phyloP scores from a whole-genome alignment of 164 flowering plant genomes.

The Aristolochia californica region DNA sequence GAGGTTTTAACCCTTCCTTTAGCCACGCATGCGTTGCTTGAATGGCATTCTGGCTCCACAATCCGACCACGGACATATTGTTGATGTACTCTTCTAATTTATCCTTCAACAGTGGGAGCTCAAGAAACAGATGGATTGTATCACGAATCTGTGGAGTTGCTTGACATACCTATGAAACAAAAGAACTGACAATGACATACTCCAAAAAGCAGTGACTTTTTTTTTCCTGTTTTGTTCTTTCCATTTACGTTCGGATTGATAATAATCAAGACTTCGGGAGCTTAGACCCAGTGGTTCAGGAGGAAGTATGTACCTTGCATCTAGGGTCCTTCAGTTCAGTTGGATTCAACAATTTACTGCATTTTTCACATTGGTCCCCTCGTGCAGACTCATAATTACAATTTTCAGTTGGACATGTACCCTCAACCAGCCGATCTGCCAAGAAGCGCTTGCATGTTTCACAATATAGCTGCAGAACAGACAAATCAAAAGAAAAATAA shows the following conservation, averaged over 20 bases:
- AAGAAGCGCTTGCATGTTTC: constrained; percentile 68
- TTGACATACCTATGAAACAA: constrained; percentile 45
- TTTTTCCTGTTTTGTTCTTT: no score
- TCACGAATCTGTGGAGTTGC: constrained; percentile 61
- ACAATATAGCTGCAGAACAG: constrained; percentile 66
- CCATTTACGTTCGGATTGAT: no score
- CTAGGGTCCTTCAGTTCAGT: constrained; percentile 75
- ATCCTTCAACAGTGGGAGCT: constrained; percentile 67
- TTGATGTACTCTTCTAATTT: constrained; percentile 60
- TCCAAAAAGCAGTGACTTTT: no score
- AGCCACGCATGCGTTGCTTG: constrained; percentile 86
- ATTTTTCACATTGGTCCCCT: constrained; percentile 94
- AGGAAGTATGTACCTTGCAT: constrained; percentile 56
- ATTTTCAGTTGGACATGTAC: constrained; percentile 61
- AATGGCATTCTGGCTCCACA: constrained; percentile 95
- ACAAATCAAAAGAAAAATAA: not conserved
- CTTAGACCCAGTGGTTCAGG: no score
- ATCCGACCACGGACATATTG: constrained; percentile 60
- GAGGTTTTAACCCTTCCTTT: constrained; percentile 66
- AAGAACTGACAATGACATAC: not conserved
- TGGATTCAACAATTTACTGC: constrained; percentile 83
- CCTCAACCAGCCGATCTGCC: constrained; percentile 94
- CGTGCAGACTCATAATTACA: constrained; percentile 85
- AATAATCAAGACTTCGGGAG: no score
- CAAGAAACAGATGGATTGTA: constrained; percentile 86